These are phyloP conservation scores for Calocera cornea DNA, from an alignment of 768 basidiomycete genomes.

Conservation along the genomic window DNA sequence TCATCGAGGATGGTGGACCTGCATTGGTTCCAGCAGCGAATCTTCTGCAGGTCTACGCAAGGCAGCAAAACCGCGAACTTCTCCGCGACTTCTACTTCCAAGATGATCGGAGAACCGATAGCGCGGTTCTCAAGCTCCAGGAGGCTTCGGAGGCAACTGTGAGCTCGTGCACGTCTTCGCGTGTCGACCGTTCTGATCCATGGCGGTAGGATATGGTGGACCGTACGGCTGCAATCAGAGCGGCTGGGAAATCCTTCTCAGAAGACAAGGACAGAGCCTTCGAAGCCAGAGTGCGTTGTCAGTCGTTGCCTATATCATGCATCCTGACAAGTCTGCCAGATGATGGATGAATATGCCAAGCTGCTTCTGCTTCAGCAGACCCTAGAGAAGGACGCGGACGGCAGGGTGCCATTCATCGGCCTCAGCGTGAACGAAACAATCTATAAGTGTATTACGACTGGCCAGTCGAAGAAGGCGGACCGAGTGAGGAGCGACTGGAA, in stretches of 20 bases:
- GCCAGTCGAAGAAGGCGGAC: slow-evolving; percentile 77
- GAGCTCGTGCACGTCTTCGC: slow-evolving; percentile 15
- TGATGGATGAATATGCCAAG: slow-evolving; percentile 74
- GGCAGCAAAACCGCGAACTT: slow-evolving; percentile 83
- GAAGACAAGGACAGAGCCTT: slow-evolving; percentile 87
- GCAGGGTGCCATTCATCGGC: slow-evolving; percentile 68
- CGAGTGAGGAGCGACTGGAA: slow-evolving; percentile 81
- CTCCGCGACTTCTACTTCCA: slow-evolving; percentile 94
- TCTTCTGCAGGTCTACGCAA: slow-evolving; percentile 76
- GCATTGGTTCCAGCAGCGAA: slow-evolving; percentile 58
- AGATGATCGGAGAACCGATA: slow-evolving; percentile 88
- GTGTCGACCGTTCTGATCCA: neutral
- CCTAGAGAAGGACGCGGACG: slow-evolving; percentile 71
- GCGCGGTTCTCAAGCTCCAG: slow-evolving; percentile 73
- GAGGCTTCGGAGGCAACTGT: slow-evolving; percentile 63
- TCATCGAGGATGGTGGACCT: slow-evolving; percentile 82
- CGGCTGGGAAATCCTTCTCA: slow-evolving; percentile 83
- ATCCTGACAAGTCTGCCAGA: slow-evolving; percentile 38
- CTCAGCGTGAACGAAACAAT: slow-evolving; percentile 81
- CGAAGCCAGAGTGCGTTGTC: slow-evolving; percentile 65
- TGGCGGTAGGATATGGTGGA: slow-evolving; percentile 51
- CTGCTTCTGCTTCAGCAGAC: slow-evolving; percentile 73
- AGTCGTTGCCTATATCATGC: neutral
- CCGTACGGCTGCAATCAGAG: slow-evolving; percentile 55
- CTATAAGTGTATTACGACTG: slow-evolving; percentile 57